A percentile compares a stretch with the other conserved stretches of the same genome.
Conservation (phyloP, 805 yeast species). For the Sugiyamaella americana region DNA sequence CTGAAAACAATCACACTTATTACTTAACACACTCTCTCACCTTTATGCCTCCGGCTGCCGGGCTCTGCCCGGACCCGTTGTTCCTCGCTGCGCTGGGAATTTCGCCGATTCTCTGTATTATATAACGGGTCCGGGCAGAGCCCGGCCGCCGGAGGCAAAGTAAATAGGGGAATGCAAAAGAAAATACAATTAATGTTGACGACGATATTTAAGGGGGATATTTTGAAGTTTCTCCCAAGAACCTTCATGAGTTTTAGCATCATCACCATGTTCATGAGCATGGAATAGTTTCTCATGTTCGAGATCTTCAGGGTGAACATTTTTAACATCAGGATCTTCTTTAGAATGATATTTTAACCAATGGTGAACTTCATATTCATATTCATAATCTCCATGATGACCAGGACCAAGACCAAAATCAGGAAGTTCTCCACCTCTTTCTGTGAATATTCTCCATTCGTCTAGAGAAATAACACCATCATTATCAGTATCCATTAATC, state of each 20-base stretch:
- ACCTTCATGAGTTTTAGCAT: conserved; percentile 15
- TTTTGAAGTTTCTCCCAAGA: conserved; percentile 18
- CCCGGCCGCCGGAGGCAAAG: too few relatives aligned
- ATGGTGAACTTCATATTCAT: conserved; percentile 90
- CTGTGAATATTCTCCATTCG: conserved; percentile 63
- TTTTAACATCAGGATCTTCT: conserved; percentile 72
- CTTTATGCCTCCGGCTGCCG: too few relatives aligned
- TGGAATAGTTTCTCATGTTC: conserved; percentile 83
- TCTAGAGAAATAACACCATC: conserved; percentile 60
- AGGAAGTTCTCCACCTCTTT: conserved; percentile 68
- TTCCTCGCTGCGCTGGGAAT: too few relatives aligned
- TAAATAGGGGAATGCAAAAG: too few relatives aligned
- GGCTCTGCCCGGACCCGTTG: too few relatives aligned
- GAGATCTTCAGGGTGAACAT: conserved; percentile 80
- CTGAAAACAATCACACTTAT: too few relatives aligned
- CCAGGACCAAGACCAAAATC: conserved; percentile 93
- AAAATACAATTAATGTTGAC: neutral
- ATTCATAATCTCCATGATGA: conserved; percentile 89
- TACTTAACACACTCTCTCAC: too few relatives aligned
- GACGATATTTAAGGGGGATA: conserved; percentile 19
- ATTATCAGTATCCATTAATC: conserved; percentile 55
- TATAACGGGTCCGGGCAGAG: too few relatives aligned
- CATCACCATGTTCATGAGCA: conserved; percentile 74
- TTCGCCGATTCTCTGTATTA: too few relatives aligned
- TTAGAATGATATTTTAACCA: conserved; percentile 64